These are phyloP conservation scores for Zalerion maritima DNA, from an alignment of 495 filamentous ascomycete species.

Conservation along the genomic window DNA sequence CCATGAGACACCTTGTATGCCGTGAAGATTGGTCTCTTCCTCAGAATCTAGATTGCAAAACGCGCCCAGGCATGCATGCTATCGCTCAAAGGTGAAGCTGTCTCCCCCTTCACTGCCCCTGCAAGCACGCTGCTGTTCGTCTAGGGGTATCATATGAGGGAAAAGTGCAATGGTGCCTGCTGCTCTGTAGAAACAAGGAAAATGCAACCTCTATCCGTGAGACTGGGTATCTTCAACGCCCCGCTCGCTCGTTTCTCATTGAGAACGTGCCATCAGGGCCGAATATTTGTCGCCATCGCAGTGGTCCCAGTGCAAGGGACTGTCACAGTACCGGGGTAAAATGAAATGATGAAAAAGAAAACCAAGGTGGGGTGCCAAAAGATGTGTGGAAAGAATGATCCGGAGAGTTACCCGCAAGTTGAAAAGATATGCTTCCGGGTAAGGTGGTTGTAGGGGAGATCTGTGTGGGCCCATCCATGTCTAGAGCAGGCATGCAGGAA, in stretches of 20 bases:
- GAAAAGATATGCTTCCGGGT: slow-evolving; percentile 6
- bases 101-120: slow-evolving; percentile 4
- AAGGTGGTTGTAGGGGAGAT: slow-evolving; percentile 9
- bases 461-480: too few species aligned
- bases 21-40: too few species aligned
- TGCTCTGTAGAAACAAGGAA: slow-evolving; percentile 11
- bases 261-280: too few species aligned
- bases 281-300: too few species aligned
- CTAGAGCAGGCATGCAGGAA: too few species aligned
- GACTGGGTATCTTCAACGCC: slow-evolving; percentile 11
- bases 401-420: too few species aligned
- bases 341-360: slow-evolving; percentile 9
- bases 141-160: slow-evolving; percentile 34
- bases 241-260: slow-evolving; percentile 11
- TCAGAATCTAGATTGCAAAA: slow-evolving; percentile 20
- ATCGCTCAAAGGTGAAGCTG: slow-evolving; percentile 10
- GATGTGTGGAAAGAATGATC: too few species aligned
- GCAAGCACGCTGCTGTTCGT: slow-evolving; percentile 14
- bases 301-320: neutral
- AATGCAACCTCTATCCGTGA: slow-evolving; percentile 23
- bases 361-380: slow-evolving; percentile 8
- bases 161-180: slow-evolving; percentile 9
- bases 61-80: slow-evolving; percentile 15
- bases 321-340: slow-evolving; percentile 2
- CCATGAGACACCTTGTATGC: too few species aligned